A percentile compares a stretch with the other conserved stretches of the same genome.
phyloP scores from a whole-genome alignment of 2,329 filamentous ascomycete species.

The Fusarium nisikadoi region DNA sequence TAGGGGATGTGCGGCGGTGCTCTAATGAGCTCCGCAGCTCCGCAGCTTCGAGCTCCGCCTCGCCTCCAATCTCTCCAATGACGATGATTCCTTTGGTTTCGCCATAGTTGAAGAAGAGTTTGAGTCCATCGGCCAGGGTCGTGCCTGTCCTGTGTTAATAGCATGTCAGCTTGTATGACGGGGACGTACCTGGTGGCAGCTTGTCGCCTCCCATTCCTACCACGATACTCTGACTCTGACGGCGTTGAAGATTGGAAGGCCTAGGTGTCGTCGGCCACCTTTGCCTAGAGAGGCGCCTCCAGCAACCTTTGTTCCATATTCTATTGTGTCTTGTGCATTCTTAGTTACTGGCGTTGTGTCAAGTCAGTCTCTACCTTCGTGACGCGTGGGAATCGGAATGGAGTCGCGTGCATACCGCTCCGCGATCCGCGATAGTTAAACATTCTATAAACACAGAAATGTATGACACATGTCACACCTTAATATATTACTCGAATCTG shows the following conservation, averaged over 20 bases:
- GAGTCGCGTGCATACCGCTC: conserved; percentile 44
- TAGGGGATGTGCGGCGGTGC: conserved; percentile 63
- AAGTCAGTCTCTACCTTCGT: neutral
- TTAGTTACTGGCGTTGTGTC: conserved; percentile 46
- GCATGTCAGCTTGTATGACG: fast-evolving
- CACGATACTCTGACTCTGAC: conserved; percentile 71
- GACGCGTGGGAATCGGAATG: neutral
- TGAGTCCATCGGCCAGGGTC: conserved; percentile 76
- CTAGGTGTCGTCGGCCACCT: conserved; percentile 48
- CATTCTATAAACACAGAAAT: neutral
- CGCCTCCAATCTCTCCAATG: conserved; percentile 78
- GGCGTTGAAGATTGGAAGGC: conserved; percentile 50
- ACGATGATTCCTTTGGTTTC: conserved; percentile 78
- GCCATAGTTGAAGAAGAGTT: conserved; percentile 72
- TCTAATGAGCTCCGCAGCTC: conserved; percentile 78
- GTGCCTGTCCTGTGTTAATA: conserved; percentile 52
- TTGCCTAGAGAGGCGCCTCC: conserved; percentile 54
- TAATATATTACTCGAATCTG: conserved; percentile 52
- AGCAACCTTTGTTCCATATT: conserved; percentile 52
- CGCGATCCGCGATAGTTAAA: neutral
- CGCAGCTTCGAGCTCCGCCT: conserved; percentile 75
- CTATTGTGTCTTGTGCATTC: conserved; percentile 53
- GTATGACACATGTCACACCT: conserved; percentile 28
- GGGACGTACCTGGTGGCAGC: conserved; percentile 67
- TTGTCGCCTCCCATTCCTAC: conserved; percentile 83